Evolutionary conservation across 1,284 basidiomycete species (phyloP).

Genomic region (Cutaneotrichosporon mucoides): DNA sequence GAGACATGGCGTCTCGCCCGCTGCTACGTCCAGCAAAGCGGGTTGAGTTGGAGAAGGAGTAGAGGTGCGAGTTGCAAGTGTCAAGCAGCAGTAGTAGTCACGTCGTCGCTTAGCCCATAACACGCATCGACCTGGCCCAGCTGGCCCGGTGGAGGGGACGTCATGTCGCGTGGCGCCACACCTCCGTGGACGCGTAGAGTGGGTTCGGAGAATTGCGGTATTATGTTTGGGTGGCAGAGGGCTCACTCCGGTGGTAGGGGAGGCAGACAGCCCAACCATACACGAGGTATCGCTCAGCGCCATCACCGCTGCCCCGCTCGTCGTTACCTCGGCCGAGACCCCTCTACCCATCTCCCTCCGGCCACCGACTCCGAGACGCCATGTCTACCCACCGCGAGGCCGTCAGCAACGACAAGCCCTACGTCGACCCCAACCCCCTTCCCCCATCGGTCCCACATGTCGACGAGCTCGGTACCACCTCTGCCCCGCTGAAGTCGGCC

Average conservation of each 20-base stretch:
- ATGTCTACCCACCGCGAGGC: slow-evolving; percentile 40
- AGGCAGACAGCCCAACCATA: slow-evolving; percentile 1
- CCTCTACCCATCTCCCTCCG: neutral
- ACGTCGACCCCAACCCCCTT: slow-evolving; percentile 67
- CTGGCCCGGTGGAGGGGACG: neutral
- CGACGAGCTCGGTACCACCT: slow-evolving; percentile 83
- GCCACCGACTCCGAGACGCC: slow-evolving; percentile 1
- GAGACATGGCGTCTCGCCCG: slow-evolving; percentile 18
- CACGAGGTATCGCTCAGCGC: slow-evolving; percentile 4
- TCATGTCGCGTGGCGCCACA: neutral
- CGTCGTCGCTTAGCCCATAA: no score
- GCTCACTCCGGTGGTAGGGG: neutral
- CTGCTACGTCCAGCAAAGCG: neutral
- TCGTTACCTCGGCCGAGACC: neutral
- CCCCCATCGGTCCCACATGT: slow-evolving; percentile 75
- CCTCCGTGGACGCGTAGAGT: neutral
- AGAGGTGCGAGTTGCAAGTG: neutral
- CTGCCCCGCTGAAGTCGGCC: slow-evolving; percentile 91
- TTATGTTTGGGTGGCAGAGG: neutral
- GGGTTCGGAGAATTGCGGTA: neutral
- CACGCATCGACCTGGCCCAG: no score
- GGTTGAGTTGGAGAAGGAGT: neutral
- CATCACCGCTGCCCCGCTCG: neutral
- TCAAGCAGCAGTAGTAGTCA: no score
- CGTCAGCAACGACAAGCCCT: slow-evolving; percentile 50